phyloP scores from a whole-genome alignment of 176 grass and related monocot species.

The Oryza officinalis region DNA sequence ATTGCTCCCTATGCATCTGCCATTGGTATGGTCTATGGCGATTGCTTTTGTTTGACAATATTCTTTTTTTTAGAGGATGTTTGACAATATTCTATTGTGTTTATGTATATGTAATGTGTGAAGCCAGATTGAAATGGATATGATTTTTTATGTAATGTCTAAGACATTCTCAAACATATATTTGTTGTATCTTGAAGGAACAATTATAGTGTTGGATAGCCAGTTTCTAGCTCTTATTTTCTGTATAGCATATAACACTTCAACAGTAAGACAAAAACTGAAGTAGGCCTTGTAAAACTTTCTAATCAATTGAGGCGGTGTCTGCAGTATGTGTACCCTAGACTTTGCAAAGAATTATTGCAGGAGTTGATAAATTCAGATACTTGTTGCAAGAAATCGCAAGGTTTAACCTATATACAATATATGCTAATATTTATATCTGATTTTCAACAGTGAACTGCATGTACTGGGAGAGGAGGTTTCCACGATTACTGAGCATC shows the following conservation, averaged over 20 bases:
- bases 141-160: conserved; percentile 7
- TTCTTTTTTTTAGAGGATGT: neutral
- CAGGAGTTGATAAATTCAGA: neutral
- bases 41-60: conserved; percentile 23
- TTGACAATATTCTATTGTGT: conserved; percentile 6
- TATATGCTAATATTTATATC: conserved; percentile 18
- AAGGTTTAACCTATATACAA: neutral
- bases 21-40: conserved; percentile 54
- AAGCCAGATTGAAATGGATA: neutral
- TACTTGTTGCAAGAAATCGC: neutral
- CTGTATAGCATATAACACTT: conserved; percentile 8
- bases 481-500: conserved; percentile 75
- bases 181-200: neutral
- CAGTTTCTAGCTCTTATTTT: neutral
- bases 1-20: conserved; percentile 86
- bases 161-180: neutral
- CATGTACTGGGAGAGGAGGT: conserved; percentile 99
- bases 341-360: neutral
- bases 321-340: neutral
- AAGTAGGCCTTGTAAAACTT: neutral
- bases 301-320: neutral
- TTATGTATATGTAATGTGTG: neutral
- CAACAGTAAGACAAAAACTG: conserved; percentile 10
- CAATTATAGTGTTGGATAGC: neutral
- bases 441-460: conserved; percentile 75